Conservation (phyloP, 805 yeast genomes). For the Wickerhamiella allomyrinae region DNA sequence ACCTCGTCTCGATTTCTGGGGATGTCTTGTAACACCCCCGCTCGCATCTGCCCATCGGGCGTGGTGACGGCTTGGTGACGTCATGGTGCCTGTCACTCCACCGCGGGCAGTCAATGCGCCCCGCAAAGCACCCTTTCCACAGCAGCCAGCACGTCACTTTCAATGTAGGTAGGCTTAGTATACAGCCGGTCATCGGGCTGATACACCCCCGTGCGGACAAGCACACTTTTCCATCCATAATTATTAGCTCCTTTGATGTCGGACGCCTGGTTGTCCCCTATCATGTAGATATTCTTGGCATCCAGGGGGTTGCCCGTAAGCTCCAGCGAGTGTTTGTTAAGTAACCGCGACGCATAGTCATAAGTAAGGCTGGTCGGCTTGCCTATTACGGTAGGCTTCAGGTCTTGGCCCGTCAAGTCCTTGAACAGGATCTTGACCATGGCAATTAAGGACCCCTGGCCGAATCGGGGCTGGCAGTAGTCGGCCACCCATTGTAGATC, state of each 20-base stretch:
- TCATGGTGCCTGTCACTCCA: background rate
- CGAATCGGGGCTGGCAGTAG: constrained; percentile 67
- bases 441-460: constrained; percentile 90
- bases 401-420: constrained; percentile 71
- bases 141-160: constrained; percentile 38
- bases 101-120: no score
- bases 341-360: constrained; percentile 64
- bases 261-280: constrained; percentile 91
- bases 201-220: constrained; percentile 83
- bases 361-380: constrained; percentile 84
- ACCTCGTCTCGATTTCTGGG: no score
- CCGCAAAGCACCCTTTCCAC: constrained; percentile 22
- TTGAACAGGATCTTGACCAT: constrained; percentile 73
- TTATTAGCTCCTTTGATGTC: constrained; percentile 82
- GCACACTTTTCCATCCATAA: constrained; percentile 77
- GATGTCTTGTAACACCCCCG: no score
- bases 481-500: constrained; percentile 92
- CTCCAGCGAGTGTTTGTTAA: constrained; percentile 35
- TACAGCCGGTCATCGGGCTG: constrained; percentile 32
- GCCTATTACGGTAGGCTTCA: constrained; percentile 72
- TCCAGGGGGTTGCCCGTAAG: background rate
- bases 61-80: background rate
- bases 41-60: no score
- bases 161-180: constrained; percentile 37
- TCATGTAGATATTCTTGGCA: constrained; percentile 53